Evolutionary conservation across 768 basidiomycete species (phyloP), one percentile per base, ranked within the genome.

Genomic region (Cubamyces lactineus): DNA sequence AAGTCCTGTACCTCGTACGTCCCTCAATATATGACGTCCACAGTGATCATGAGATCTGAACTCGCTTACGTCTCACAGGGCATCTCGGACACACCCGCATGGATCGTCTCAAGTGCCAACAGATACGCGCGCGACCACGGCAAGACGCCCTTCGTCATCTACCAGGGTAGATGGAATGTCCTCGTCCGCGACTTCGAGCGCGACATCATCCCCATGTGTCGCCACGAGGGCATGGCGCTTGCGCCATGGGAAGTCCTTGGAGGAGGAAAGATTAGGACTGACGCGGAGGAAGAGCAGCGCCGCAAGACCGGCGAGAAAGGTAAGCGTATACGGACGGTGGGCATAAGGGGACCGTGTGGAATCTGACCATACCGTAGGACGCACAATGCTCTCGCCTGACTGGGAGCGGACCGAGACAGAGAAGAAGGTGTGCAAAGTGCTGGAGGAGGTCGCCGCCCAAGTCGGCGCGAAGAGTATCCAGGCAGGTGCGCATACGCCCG

Each of bases 391-490:
- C 5, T 60, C 67, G 9, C 53, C 62, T 0, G 59, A 76, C 26
- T 85, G 84, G 84, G 71, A 79, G 66, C 79, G 84, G 5, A 82
- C 59, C 39, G 80, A 81, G 43, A 64, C 73, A 16, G 80, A 86
- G 66, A 73, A 65, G 49, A 74, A 74, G 30, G 71, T 84, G 15
- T 77, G 77, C 54, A 66, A 70, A 2, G 83, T 77, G 0, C 72
- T 85, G 23, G 82, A 82, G 66, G 77, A 81, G 58, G 79, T 86
- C 12, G 83, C 84, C 1, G 66, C 66, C 15, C 79, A 85, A 63
- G 73, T 84, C 6, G 84, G 83, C 0, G 77, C 78, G 3, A 75
- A 80, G 65, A 71, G 72, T 51, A 75, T 86, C 64, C 79, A 78
- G 6, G 73, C 84, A 26, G 79, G 82, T 82, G 61, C 57, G 75